Percentiles rank a stretch among this genome's conserved stretches.
Conservation (phyloP, 306 rosid genomes). For the Cicer arietinum region DNA sequence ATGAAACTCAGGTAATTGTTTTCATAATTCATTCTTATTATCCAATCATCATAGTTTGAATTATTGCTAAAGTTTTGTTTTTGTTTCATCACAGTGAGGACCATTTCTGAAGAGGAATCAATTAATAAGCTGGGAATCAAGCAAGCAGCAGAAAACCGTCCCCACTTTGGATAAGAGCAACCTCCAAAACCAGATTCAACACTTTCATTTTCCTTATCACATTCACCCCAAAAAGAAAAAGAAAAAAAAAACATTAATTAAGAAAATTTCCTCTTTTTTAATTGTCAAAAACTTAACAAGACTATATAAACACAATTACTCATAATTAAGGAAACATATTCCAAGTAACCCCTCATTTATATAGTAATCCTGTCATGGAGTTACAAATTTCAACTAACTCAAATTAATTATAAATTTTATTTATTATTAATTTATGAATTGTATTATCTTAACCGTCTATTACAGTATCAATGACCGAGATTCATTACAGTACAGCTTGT, state of each 20-base stretch:
- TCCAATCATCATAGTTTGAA: constrained; percentile 3
- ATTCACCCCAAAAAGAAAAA: background rate
- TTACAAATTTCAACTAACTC: too few species aligned
- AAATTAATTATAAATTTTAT: too few species aligned
- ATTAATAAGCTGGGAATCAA: constrained; percentile 48
- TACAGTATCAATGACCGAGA: too few species aligned
- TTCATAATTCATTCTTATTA: background rate
- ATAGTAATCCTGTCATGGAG: too few species aligned
- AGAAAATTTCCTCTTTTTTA: constrained; percentile 42
- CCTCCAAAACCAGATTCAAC: constrained; percentile 40
- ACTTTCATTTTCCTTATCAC: constrained; percentile 48
- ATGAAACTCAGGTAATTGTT: constrained; percentile 3
- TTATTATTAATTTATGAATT: too few species aligned
- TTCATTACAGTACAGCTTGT: too few species aligned
- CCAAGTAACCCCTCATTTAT: too few species aligned
- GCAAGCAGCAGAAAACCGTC: constrained; percentile 48
- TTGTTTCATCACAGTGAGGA: constrained; percentile 41
- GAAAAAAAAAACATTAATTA: background rate
- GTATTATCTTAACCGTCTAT: too few species aligned
- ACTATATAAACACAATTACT: constrained; percentile 20
- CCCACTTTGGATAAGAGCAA: constrained; percentile 54
- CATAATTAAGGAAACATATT: background rate
- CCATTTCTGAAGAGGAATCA: constrained; percentile 52
- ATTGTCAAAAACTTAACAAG: constrained; percentile 52
- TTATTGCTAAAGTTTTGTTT: constrained; percentile 33